Base-by-base conservation (phyloP, 2,329 filamentous ascomycete genomes). In the Penicillium sp. region DNA sequence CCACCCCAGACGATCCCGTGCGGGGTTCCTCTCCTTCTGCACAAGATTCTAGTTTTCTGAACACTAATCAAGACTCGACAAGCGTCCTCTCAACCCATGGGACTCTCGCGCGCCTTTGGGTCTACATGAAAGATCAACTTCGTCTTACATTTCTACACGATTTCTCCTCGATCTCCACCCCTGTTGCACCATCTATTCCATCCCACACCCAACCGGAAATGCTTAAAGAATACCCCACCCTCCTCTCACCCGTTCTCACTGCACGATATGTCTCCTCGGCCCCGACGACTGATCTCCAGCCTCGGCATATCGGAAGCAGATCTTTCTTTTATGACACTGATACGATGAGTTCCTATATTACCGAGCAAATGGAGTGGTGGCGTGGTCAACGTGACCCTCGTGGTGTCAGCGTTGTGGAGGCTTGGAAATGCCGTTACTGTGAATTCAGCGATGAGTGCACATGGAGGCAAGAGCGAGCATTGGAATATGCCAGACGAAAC, bases 381-480 rank as follows among this genome's bases (percentile, higher is more conserved):
- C 85, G 83, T 28, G 93, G 92, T 1, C 79, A 88, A 63, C 79
- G 92, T 14, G 75, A 82, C 46, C 85, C 92, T 0, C 80, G 81
- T 7, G 93, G 93, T 0, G 92, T 97, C 2, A 81, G 84, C 6
- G 82, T 95, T 6, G 87, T 92, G 66, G 92, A 97, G 63, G 90
- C 91, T 0, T 96, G 88, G 76, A 97, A 97, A 71, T 97, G 93
- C 70, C 78, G 85, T 18, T 85, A 81, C 21, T 97, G 93, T 67
- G 91, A 96, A 61, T 97, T 97, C 71, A 84, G 82, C 0, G 87
- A 90, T 2, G 80, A 78, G 2, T 97, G 93, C 70, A 81, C 83
- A 11, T 97, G 93, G 93, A 80, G 92, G 33, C 79, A 82, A 63
- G 79, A 80, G 10, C 87, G 89, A 72, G 85, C 92, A 51, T 81